A percentile compares a stretch with the other conserved stretches of the same genome.
Evolutionary conservation across 192 early-diverging fungal genomes (phyloP).

Genomic region (Spinellus fusiger): DNA sequence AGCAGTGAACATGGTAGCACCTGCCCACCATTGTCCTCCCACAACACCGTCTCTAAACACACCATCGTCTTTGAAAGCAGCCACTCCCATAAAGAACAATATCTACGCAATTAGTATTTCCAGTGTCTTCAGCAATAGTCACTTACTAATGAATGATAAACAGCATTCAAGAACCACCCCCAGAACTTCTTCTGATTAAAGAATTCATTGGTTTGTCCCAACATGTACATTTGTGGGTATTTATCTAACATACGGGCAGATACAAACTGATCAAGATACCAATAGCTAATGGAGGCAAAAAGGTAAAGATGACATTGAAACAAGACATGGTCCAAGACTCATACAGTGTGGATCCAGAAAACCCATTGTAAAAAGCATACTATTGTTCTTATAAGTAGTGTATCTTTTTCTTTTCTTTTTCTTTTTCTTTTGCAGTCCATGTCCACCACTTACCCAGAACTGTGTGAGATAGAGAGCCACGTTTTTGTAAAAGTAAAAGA

Average conservation of each 20-base stretch:
- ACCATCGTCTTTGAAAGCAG: slow-evolving; percentile 61
- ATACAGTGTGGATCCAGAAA: slow-evolving; percentile 96
- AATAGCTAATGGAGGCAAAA: slow-evolving; percentile 90
- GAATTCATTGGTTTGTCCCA: slow-evolving; percentile 64
- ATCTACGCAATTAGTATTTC: slow-evolving; percentile 26
- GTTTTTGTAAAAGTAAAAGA: slow-evolving; percentile 99
- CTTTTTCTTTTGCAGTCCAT: background rate
- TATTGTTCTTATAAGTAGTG: background rate
- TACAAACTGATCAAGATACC: slow-evolving; percentile 94
- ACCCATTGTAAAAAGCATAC: slow-evolving; percentile 87
- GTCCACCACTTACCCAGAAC: slow-evolving; percentile 66
- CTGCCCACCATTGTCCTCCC: slow-evolving; percentile 87
- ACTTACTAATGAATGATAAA: slow-evolving; percentile 81
- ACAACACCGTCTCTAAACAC: slow-evolving; percentile 66
- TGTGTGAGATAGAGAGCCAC: slow-evolving; percentile 96
- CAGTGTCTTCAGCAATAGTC: slow-evolving; percentile 5
- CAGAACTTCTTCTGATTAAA: slow-evolving; percentile 89
- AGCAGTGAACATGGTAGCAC: slow-evolving; percentile 82
- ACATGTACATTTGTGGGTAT: slow-evolving; percentile 96
- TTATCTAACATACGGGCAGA: slow-evolving; percentile 89
- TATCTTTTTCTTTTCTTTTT: background rate
- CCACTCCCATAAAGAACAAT: slow-evolving; percentile 64
- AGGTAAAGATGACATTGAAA: slow-evolving; percentile 93
- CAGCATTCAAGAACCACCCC: slow-evolving; percentile 90
- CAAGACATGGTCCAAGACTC: slow-evolving; percentile 96